These are phyloP conservation scores for Backusella macrospora DNA, from an alignment of 192 early-diverging fungal genomes.

Conservation along the genomic window DNA sequence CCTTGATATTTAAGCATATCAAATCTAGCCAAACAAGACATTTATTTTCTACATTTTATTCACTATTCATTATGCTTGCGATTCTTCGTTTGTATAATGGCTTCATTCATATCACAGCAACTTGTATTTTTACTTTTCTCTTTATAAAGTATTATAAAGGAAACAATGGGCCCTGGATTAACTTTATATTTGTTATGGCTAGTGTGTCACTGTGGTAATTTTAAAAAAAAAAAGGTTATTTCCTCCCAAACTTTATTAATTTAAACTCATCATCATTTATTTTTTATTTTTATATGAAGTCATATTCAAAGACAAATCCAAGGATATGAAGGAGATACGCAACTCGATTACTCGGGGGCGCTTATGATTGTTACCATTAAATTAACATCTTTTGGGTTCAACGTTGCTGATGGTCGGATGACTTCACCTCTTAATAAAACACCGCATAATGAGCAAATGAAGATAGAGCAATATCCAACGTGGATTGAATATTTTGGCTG, in stretches of 20 bases:
- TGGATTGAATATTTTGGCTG: constrained; percentile 84
- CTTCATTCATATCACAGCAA: constrained; percentile 48
- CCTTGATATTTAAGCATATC: constrained; percentile 46
- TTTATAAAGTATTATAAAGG: constrained; percentile 52
- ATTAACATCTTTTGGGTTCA: constrained; percentile 87
- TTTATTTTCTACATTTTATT: constrained; percentile 2
- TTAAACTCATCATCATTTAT: neutral
- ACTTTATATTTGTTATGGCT: constrained; percentile 64
- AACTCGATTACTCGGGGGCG: constrained; percentile 85
- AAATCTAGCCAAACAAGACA: neutral
- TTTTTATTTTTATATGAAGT: neutral
- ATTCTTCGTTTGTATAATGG: constrained; percentile 58
- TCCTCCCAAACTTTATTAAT: too few relatives aligned
- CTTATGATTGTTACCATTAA: constrained; percentile 97
- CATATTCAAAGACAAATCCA: constrained; percentile 23
- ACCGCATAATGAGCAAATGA: constrained; percentile 11
- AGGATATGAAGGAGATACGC: constrained; percentile 41
- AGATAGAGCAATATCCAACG: constrained; percentile 52
- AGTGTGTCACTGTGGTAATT: constrained; percentile 67
- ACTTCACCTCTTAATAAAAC: neutral
- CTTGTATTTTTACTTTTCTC: neutral
- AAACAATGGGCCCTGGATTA: constrained; percentile 45
- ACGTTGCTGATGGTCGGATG: constrained; percentile 43
- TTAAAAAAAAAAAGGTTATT: neutral
- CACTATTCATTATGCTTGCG: constrained; percentile 35